These are phyloP conservation scores for Lasiodiplodia theobromae DNA, from an alignment of 2,329 filamentous ascomycete species.

Conservation along the genomic window DNA sequence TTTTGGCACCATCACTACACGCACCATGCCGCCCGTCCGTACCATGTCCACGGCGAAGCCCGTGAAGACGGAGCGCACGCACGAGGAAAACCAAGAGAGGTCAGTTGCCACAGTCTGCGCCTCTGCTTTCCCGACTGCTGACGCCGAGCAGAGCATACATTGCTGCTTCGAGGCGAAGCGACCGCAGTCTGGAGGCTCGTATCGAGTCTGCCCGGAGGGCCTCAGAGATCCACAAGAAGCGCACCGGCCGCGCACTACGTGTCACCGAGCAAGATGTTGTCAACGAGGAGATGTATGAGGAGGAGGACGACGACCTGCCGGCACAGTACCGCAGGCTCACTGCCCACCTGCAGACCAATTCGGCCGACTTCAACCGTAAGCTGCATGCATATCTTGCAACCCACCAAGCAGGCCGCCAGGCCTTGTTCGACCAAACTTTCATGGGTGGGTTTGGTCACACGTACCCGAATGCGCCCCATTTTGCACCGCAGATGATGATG, in stretches of 20 bases:
- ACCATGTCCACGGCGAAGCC: slow-evolving; percentile 47
- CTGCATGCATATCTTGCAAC: slow-evolving; percentile 66
- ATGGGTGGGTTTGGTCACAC: slow-evolving; percentile 36
- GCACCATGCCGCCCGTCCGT: slow-evolving; percentile 48
- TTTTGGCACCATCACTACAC: background rate
- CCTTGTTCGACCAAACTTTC: slow-evolving; percentile 14
- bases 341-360: slow-evolving; percentile 67
- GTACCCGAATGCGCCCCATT: slow-evolving; percentile 48
- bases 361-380: slow-evolving; percentile 67
- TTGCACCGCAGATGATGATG: slow-evolving; percentile 48
- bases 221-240: slow-evolving; percentile 88
- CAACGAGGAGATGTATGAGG: slow-evolving; percentile 96
- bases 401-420: slow-evolving; percentile 58
- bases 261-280: slow-evolving; percentile 87
- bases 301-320: slow-evolving; percentile 83
- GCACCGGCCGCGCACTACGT: slow-evolving; percentile 81
- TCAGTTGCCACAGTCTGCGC: slow-evolving; percentile 35
- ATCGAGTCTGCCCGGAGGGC: slow-evolving; percentile 86
- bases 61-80: slow-evolving; percentile 74
- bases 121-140: slow-evolving; percentile 29
- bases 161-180: slow-evolving; percentile 84
- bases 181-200: slow-evolving; percentile 85
- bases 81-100: slow-evolving; percentile 82
- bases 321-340: slow-evolving; percentile 70
- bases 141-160: slow-evolving; percentile 75